Evolutionary conservation across 1,284 basidiomycete genomes (phyloP).

Genomic region (Apiotrichum sp.): DNA sequence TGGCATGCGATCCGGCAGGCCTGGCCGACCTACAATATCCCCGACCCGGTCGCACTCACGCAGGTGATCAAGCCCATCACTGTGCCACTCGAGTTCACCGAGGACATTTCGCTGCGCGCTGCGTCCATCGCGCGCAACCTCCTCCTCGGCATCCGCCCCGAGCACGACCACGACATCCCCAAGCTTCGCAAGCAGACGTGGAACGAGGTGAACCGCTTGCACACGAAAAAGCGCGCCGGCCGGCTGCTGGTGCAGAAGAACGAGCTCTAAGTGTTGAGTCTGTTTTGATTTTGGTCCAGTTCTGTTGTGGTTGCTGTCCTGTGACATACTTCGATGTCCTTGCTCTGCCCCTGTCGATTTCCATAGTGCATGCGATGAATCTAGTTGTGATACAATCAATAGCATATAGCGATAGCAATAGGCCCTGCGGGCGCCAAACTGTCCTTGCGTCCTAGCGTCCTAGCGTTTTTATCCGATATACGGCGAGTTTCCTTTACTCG

Average conservation of each 20-base stretch:
- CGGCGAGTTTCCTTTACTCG: slow-evolving; percentile 27
- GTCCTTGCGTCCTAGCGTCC: no score
- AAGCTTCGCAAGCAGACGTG: slow-evolving; percentile 62
- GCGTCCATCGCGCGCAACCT: slow-evolving; percentile 83
- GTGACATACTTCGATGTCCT: no score
- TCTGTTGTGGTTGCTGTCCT: no score
- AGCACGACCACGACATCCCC: slow-evolving; percentile 57
- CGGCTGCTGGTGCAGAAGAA: slow-evolving; percentile 65
- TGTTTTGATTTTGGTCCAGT: no score
- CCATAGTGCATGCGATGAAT: no score
- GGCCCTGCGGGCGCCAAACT: no score
- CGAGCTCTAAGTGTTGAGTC: no score
- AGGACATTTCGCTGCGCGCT: slow-evolving; percentile 80
- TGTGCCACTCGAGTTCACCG: slow-evolving; percentile 63
- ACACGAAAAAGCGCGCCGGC: slow-evolving; percentile 62
- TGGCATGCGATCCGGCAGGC: slow-evolving; percentile 88
- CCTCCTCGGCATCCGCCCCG: slow-evolving; percentile 51
- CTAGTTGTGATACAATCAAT: no score
- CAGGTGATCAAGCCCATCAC: slow-evolving; percentile 57
- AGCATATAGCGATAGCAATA: no score
- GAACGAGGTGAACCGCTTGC: slow-evolving; percentile 39
- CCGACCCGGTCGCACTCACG: slow-evolving; percentile 65
- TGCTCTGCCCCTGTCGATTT: no score
- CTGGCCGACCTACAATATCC: slow-evolving; percentile 78
- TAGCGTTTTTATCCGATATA: neutral